Conservation (phyloP, 208 protist genomes). For the Trypanosoma platydactyli region DNA sequence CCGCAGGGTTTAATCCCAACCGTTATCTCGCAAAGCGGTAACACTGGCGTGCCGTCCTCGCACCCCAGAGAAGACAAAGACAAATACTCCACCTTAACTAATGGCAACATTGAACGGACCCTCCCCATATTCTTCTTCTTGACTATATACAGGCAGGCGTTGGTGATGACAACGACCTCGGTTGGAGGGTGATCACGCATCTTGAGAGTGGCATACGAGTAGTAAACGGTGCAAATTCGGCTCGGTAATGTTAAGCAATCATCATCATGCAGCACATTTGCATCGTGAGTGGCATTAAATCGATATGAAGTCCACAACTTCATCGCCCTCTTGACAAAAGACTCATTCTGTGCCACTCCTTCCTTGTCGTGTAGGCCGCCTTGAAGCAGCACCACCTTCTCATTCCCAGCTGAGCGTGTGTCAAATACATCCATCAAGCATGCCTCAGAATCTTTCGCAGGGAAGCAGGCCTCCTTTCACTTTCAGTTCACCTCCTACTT, state of each 20-base stretch:
- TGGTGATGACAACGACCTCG: constrained; percentile 1
- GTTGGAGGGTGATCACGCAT: neutral
- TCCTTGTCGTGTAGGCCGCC: neutral
- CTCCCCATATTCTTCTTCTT: neutral
- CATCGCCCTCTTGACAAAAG: neutral
- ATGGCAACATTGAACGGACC: constrained; percentile 3
- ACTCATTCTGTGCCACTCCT: neutral
- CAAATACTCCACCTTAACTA: neutral
- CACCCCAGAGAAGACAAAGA: neutral
- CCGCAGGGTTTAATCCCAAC: neutral
- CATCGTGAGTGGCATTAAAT: neutral
- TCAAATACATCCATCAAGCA: neutral
- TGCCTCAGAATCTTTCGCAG: neutral
- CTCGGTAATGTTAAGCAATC: neutral
- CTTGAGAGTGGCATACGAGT: constrained; percentile 7
- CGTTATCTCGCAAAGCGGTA: neutral
- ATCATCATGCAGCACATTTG: neutral
- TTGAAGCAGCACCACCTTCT: neutral
- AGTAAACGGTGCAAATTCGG: constrained; percentile 5
- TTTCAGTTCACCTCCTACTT: neutral
- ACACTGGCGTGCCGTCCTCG: neutral
- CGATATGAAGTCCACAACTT: constrained; percentile 13
- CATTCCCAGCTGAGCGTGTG: neutral
- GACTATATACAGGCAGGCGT: constrained; percentile 11
- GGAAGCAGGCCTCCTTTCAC: neutral